Conservation (phyloP, 2,329 filamentous ascomycete species). For the Chaetothyriales sp. region DNA sequence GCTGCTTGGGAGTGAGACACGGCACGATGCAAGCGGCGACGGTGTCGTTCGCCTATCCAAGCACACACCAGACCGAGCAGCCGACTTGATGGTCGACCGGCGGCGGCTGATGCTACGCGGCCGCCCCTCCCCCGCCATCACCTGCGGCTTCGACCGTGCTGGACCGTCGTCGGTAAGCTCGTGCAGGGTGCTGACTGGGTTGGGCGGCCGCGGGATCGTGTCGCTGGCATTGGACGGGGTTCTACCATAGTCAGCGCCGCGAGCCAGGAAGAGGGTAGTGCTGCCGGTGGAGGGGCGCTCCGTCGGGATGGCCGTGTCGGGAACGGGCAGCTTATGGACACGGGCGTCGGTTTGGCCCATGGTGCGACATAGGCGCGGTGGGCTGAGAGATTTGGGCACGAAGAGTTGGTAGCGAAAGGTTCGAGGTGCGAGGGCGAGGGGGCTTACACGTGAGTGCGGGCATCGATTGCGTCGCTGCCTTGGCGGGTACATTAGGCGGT, state of each 20-base stretch:
- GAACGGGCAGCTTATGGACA: conserved; percentile 19
- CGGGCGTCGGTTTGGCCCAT: conserved; percentile 16
- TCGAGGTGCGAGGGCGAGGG: background rate
- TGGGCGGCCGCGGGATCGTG: background rate
- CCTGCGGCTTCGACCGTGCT: background rate
- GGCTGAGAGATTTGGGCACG: conserved; percentile 19
- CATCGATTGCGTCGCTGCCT: background rate
- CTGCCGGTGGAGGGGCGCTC: conserved; percentile 24
- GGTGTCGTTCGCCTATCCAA: conserved; percentile 15
- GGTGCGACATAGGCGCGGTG: conserved; percentile 19
- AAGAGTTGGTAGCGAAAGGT: conserved; percentile 2
- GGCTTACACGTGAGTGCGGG: background rate
- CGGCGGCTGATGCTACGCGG: conserved; percentile 14
- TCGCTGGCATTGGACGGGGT: conserved; percentile 2
- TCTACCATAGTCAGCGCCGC: conserved; percentile 31
- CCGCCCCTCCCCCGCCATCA: conserved; percentile 13
- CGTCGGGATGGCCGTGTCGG: conserved; percentile 20
- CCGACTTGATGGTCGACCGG: conserved; percentile 16
- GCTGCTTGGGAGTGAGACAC: conserved; percentile 37
- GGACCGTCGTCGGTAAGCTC: conserved; percentile 18
- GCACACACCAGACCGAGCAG: conserved; percentile 17
- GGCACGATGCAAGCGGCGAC: conserved; percentile 23
- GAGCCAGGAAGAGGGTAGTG: conserved; percentile 46
- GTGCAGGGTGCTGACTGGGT: conserved; percentile 20
- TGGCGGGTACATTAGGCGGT: background rate